A percentile compares a stretch with the other conserved stretches of the same genome.
phyloP scores from a whole-genome alignment of 176 grass and related monocot genomes.

The Puya raimondii region DNA sequence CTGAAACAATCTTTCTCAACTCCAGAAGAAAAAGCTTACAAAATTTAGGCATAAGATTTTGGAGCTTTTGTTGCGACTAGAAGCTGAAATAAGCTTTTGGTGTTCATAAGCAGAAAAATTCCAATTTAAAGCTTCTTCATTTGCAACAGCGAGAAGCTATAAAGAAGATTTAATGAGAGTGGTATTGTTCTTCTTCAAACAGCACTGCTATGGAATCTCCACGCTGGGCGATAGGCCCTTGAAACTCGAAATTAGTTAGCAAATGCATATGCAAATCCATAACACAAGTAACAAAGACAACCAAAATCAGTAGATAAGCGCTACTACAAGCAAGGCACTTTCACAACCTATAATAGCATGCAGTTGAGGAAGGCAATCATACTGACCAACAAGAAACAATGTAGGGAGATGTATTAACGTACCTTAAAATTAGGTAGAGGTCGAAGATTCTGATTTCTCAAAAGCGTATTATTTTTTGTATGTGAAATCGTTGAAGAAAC shows the following conservation, averaged over 20 bases:
- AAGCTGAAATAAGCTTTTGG: too few relatives aligned
- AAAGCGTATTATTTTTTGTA: neutral
- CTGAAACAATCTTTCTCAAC: too few relatives aligned
- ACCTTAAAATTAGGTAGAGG: neutral
- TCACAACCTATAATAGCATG: neutral
- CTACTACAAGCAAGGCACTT: neutral
- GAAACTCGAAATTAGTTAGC: neutral
- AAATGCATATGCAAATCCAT: neutral
- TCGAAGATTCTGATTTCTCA: constrained; percentile 16
- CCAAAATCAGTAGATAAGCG: neutral
- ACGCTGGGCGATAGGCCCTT: neutral
- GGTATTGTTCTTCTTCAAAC: too few relatives aligned
- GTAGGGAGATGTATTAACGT: neutral
- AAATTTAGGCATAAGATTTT: too few relatives aligned
- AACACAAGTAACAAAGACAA: neutral
- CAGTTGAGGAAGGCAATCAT: neutral
- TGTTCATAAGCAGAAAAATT: neutral
- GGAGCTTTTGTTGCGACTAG: too few relatives aligned
- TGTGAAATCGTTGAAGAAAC: constrained; percentile 6
- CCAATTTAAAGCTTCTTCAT: too few relatives aligned
- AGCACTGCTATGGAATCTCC: too few relatives aligned
- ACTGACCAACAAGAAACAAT: neutral
- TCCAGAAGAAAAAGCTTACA: too few relatives aligned
- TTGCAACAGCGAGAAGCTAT: too few relatives aligned
- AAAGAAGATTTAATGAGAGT: too few relatives aligned